Percentiles rank a stretch among this genome's conserved stretches.
Evolutionary conservation across 202 grass and related monocot species (phyloP).

Genomic region (Digitaria exilis): DNA sequence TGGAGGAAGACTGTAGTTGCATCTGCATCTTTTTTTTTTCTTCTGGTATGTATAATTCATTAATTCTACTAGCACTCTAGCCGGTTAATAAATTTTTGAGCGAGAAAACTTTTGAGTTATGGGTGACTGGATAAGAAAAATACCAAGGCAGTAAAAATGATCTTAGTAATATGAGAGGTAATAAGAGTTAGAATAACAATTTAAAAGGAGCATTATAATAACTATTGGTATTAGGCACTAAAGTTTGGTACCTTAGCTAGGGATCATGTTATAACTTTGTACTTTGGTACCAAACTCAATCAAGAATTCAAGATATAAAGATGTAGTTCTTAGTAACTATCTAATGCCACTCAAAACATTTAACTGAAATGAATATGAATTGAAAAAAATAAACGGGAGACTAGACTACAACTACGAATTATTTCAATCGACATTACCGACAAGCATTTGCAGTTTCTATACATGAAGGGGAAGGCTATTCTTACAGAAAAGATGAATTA

Average conservation of each 20-base stretch:
- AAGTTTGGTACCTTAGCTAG: too few species aligned
- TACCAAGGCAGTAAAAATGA: neutral
- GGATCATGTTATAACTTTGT: neutral
- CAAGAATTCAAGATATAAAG: neutral
- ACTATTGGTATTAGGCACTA: too few species aligned
- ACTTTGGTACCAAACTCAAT: neutral
- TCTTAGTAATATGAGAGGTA: neutral
- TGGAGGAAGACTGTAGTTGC: neutral
- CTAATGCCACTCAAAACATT: neutral
- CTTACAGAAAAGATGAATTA: neutral
- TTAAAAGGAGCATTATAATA: too few species aligned
- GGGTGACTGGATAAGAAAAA: neutral
- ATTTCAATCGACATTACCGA: neutral
- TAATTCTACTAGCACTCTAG: neutral
- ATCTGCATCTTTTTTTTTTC: neutral
- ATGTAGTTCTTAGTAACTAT: neutral
- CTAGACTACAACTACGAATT: neutral
- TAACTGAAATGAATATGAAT: neutral
- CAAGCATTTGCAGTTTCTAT: neutral
- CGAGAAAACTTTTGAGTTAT: neutral
- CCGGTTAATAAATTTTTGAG: neutral
- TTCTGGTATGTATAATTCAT: neutral
- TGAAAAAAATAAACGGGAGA: neutral
- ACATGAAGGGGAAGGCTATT: slow-evolving; percentile 4
- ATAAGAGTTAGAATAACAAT: neutral